Conservation (phyloP, 805 yeast genomes). For the Monosporozyma servazzii region DNA sequence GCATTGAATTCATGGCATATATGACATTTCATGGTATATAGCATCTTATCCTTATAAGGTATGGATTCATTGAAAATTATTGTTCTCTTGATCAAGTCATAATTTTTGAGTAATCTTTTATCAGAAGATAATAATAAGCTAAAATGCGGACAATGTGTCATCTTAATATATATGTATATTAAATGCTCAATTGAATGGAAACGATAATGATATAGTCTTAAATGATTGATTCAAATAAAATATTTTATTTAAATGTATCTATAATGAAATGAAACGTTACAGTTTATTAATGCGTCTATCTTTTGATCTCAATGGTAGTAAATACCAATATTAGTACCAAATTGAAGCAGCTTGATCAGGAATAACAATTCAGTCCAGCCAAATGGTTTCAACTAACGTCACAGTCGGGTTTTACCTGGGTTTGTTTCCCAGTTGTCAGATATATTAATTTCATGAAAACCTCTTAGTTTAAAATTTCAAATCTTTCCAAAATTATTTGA, state of each 20-base stretch:
- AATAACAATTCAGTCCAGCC: neutral
- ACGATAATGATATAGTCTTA: neutral
- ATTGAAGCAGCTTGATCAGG: neutral
- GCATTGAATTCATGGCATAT: conserved; percentile 24
- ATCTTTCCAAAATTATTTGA: neutral
- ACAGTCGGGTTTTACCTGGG: neutral
- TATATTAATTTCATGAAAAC: neutral
- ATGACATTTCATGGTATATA: conserved; percentile 21
- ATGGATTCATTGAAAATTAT: conserved; percentile 15
- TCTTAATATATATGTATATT: conserved; percentile 5
- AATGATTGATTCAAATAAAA: too few species aligned
- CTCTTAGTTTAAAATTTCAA: neutral
- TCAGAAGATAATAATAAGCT: conserved; percentile 26
- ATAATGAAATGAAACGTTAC: neutral
- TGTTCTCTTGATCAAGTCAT: conserved; percentile 17
- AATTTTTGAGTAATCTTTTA: conserved; percentile 22
- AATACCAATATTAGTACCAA: neutral
- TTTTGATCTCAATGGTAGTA: neutral
- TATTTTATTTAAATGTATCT: too few species aligned
- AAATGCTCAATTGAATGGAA: neutral
- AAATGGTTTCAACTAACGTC: neutral
- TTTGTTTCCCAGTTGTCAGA: neutral
- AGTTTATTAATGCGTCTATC: neutral
- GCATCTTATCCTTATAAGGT: conserved; percentile 11
- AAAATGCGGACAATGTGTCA: conserved; percentile 27